These are phyloP conservation scores for Ampelomyces quisqualis DNA, from an alignment of 2,329 filamentous ascomycete species.

Conservation along the genomic window DNA sequence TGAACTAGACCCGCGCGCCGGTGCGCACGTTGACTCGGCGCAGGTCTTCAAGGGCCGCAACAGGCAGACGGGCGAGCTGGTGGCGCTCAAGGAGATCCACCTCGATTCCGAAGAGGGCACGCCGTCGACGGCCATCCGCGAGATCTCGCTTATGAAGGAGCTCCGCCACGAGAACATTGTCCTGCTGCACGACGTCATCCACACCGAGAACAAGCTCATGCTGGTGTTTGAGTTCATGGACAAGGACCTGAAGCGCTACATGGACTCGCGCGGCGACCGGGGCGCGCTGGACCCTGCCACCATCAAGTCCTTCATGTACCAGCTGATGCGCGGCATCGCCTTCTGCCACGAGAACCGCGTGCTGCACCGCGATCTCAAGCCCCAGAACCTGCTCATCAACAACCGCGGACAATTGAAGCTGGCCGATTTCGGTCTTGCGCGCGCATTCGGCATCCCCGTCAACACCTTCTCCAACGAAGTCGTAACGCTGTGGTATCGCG, in stretches of 20 bases:
- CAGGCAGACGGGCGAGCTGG: conserved; percentile 91
- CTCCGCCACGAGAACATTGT: conserved; percentile 99
- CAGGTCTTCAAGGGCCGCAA: conserved; percentile 99
- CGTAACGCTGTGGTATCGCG: conserved; percentile 95
- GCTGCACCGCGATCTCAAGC: conserved; percentile 91
- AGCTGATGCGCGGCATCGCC: conserved; percentile 90
- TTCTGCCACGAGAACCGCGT: conserved; percentile 98
- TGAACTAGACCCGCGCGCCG: conserved; percentile 4
- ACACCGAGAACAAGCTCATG: conserved; percentile 99
- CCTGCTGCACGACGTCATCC: conserved; percentile 95
- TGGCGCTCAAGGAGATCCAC: conserved; percentile 97
- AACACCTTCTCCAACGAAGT: conserved; percentile 99
- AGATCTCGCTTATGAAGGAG: conserved; percentile 99
- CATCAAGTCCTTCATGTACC: conserved; percentile 99
- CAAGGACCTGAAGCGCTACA: conserved; percentile 96
- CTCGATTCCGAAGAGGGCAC: conserved; percentile 98
- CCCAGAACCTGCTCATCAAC: conserved; percentile 95
- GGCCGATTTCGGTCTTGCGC: conserved; percentile 89
- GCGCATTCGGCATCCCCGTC: conserved; percentile 94
- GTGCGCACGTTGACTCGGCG: conserved; percentile 19
- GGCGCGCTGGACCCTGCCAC: conserved; percentile 84
- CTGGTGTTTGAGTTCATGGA: conserved; percentile 99
- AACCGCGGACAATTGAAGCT: conserved; percentile 86
- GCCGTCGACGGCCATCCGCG: conserved; percentile 92
- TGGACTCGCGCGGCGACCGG: conserved; percentile 89